Evolutionary conservation across 306 rosid genomes (phyloP).

Genomic region (Ziziphus jujuba): DNA sequence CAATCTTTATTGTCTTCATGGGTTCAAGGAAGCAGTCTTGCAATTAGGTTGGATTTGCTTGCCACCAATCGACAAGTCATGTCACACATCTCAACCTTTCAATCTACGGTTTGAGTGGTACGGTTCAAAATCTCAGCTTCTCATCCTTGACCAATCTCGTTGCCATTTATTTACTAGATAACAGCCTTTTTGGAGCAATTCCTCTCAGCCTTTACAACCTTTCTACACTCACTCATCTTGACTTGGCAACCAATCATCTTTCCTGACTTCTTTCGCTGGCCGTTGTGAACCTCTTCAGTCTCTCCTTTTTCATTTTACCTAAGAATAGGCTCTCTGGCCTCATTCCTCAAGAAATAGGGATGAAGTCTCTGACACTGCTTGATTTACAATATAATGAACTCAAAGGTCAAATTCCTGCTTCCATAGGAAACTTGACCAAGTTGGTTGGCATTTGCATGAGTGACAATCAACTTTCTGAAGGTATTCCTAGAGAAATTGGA

Average conservation of each 20-base stretch:
- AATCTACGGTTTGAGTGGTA: not conserved
- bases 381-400: not conserved
- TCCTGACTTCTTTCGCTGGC: too few relatives aligned
- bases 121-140: not conserved
- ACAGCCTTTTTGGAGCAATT: not conserved
- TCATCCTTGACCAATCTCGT: not conserved
- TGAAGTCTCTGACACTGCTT: not conserved
- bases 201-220: not conserved
- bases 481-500: conserved; percentile 12
- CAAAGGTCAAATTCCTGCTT: conserved; percentile 18
- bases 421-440: conserved; percentile 13
- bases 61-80: not conserved
- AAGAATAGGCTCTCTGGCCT: conserved; percentile 3
- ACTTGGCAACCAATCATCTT: not conserved
- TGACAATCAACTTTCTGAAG: conserved; percentile 15
- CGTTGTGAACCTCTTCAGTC: too few relatives aligned
- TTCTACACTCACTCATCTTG: not conserved
- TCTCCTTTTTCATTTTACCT: not conserved
- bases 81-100: not conserved
- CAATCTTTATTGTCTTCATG: too few relatives aligned
- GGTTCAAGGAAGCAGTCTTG: not conserved
- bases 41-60: not conserved
- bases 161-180: not conserved
- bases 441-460: not conserved
- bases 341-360: conserved; percentile 16